A percentile compares a stretch with the other conserved stretches of the same genome.
phyloP scores from a whole-genome alignment of 768 basidiomycete genomes.

The Trametes punicea region DNA sequence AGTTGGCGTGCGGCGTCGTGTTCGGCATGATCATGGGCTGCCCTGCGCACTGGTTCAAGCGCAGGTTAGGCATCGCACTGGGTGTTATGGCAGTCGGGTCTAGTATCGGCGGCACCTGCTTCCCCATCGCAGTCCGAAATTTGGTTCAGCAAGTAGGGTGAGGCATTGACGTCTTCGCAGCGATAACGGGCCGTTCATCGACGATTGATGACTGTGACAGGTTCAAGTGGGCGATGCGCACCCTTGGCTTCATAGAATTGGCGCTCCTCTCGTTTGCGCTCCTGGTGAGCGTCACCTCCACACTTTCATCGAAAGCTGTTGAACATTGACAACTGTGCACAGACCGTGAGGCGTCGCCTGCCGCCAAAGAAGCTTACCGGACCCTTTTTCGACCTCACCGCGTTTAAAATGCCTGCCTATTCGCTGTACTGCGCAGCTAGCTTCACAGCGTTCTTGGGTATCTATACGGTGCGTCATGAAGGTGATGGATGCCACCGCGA shows the following conservation, averaged over 20 bases:
- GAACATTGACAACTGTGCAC: not conserved
- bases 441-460: conserved; percentile 57
- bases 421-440: conserved; percentile 53
- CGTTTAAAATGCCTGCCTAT: conserved; percentile 50
- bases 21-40: conserved; percentile 58
- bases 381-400: conserved; percentile 56
- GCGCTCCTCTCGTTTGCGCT: conserved; percentile 33
- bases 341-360: conserved; percentile 34
- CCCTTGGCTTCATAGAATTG: conserved; percentile 59
- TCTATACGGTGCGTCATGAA: conserved; percentile 52
- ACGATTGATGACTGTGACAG: conserved; percentile 36
- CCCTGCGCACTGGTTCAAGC: conserved; percentile 71
- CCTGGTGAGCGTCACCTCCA: not conserved
- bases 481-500: not conserved
- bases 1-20: conserved; percentile 43
- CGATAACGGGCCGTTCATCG: not conserved
- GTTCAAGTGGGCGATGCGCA: conserved; percentile 72
- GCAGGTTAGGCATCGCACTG: conserved; percentile 49
- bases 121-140: conserved; percentile 57
- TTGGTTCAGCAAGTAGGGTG: conserved; percentile 54
- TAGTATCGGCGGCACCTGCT: conserved; percentile 61
- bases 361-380: conserved; percentile 50
- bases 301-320: not conserved
- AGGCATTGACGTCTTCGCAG: conserved; percentile 16
- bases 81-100: conserved; percentile 62